Conservation (phyloP, 768 basidiomycete genomes). For the Tylopilus felleus region DNA sequence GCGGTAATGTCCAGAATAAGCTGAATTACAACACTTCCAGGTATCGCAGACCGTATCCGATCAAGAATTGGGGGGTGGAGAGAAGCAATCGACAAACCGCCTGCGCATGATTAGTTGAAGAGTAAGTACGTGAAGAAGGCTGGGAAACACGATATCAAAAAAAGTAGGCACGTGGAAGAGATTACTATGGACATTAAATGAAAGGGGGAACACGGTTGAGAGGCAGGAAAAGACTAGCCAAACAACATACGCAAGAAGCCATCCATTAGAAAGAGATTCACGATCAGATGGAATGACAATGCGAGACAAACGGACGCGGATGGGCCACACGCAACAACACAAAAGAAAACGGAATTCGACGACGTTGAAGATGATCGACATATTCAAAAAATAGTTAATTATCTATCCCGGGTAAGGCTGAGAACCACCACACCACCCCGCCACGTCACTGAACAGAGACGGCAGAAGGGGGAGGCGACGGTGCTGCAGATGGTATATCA, state of each 20-base stretch:
- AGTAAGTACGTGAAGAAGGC: slow-evolving; percentile 22
- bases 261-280: slow-evolving; percentile 14
- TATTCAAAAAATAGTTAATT: slow-evolving; percentile 32
- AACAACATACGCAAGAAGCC: slow-evolving; percentile 21
- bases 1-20: slow-evolving; percentile 26
- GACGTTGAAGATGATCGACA: slow-evolving; percentile 34
- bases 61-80: slow-evolving; percentile 17
- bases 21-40: slow-evolving; percentile 37
- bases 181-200: slow-evolving; percentile 24
- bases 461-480: slow-evolving; percentile 31
- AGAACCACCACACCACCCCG: not conserved
- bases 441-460: slow-evolving; percentile 26
- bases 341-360: slow-evolving; percentile 7
- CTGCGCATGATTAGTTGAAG: slow-evolving; percentile 23
- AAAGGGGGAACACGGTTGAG: slow-evolving; percentile 1
- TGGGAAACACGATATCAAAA: slow-evolving; percentile 13
- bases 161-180: not conserved
- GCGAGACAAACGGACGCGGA: slow-evolving; percentile 9
- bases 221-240: slow-evolving; percentile 12
- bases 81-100: slow-evolving; percentile 14
- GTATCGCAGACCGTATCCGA: slow-evolving; percentile 34
- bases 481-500: slow-evolving; percentile 27
- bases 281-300: slow-evolving; percentile 7
- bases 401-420: slow-evolving; percentile 22
- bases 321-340: slow-evolving; percentile 14